These are phyloP conservation scores for Melampsora americana DNA, from an alignment of 1,284 basidiomycete species.

Conservation along the genomic window DNA sequence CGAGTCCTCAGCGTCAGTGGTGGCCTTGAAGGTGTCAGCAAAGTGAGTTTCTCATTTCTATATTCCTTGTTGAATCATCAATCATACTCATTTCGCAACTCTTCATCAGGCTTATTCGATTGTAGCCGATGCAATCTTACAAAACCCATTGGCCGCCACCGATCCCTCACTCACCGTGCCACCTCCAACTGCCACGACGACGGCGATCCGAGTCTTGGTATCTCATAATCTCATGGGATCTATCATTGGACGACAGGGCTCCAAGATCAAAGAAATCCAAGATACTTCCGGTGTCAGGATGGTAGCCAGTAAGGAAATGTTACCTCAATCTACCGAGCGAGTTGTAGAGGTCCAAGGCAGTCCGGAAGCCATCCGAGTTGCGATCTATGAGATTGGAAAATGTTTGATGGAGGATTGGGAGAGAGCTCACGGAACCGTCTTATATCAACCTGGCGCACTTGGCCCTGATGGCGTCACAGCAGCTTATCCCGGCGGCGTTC, in stretches of 20 bases:
- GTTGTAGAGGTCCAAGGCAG: conserved; percentile 94
- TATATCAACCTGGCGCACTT: conserved; percentile 85
- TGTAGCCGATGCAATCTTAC: conserved; percentile 87
- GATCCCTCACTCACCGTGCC: conserved; percentile 64
- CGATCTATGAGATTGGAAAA: conserved; percentile 89
- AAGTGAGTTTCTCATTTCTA: conserved; percentile 58
- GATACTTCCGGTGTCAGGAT: conserved; percentile 54
- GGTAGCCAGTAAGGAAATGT: conserved; percentile 55
- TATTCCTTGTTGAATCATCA: conserved; percentile 33
- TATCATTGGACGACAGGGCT: conserved; percentile 54
- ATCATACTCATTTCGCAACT: neutral
- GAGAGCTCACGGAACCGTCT: conserved; percentile 82
- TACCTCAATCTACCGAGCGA: conserved; percentile 59
- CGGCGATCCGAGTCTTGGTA: conserved; percentile 71
- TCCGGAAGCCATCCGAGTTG: conserved; percentile 82
- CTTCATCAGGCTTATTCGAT: conserved; percentile 77
- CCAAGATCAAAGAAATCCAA: conserved; percentile 55
- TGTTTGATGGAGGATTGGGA: conserved; percentile 97
- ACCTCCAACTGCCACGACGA: conserved; percentile 67
- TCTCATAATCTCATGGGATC: conserved; percentile 55
- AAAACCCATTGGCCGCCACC: conserved; percentile 64
- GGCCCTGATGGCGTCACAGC: conserved; percentile 61
- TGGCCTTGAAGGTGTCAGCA: conserved; percentile 82
- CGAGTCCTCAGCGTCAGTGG: conserved; percentile 92
- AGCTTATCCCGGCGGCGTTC: conserved; percentile 56